Evolutionary conservation across 192 early-diverging fungal genomes (phyloP), one percentile per base, ranked within the genome.

Genomic region (Pilobolus umbonatus): DNA sequence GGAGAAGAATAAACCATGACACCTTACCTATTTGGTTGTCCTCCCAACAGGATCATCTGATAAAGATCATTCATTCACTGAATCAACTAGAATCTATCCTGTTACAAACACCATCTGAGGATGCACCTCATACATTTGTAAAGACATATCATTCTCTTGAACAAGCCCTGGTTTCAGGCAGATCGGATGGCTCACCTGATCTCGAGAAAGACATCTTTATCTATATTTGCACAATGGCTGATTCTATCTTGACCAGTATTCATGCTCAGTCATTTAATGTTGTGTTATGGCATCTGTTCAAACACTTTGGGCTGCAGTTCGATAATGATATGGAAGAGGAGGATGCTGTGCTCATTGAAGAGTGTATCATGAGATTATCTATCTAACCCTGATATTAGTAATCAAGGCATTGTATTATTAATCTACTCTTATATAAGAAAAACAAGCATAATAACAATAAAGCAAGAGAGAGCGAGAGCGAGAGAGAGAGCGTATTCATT

Each of bases 191-290:
- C 4, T n/a, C n/a, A 12, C 22, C 15, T 26, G 36, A 22, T 4
- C 22, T 42, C 11, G 54, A 56, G 11, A 38, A 38, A 17, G 15
- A 8, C 2, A 56, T 56, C 11, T 56, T 56, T 56, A 28, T 56
- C 15, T 21, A 42, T 38, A 40, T 56, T 10, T 56, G 54, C 29
- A 42, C 12, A 17, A 24, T 56, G 24, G 54, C 54, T 0, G 54
- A 56, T 29, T 30, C 3, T 15, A 26, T 56, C 15, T 26, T 56
- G 11, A 40, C 54, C 0, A 56, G 39, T 56, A 22, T 28, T 19
- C 17, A 39, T 56, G n/a, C 50, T 34, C 29, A 29, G 8, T 28
- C 29, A 8, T 52, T 52, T 35, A 52, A 17, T 30, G 22, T 17
- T 4, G 30, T 52, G 21, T 32, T 52, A 1, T 52, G 12, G 4